phyloP scores from a whole-genome alignment of 202 grass and related monocot genomes.

The Digitaria exilis region DNA sequence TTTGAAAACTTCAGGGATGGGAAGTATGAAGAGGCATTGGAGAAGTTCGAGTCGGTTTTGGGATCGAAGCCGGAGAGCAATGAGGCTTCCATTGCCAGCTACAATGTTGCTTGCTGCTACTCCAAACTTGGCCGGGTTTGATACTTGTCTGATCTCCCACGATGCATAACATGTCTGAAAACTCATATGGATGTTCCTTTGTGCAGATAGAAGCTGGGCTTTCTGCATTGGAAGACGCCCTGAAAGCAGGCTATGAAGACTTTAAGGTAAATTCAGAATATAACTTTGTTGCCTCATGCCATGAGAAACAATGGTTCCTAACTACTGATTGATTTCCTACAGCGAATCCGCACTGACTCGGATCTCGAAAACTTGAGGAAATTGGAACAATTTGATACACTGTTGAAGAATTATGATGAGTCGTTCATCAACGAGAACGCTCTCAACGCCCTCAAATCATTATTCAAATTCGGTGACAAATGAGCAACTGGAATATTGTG shows the following conservation, averaged over 20 bases:
- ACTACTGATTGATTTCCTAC: slow-evolving; percentile 33
- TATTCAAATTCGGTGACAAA: slow-evolving; percentile 81
- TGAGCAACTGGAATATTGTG: slow-evolving; percentile 37
- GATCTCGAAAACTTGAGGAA: slow-evolving; percentile 78
- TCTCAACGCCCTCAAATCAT: slow-evolving; percentile 91
- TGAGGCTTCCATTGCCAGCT: slow-evolving; percentile 80
- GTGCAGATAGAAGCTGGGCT: slow-evolving; percentile 73
- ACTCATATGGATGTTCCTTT: slow-evolving; percentile 21
- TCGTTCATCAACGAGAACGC: slow-evolving; percentile 96
- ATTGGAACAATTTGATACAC: slow-evolving; percentile 52
- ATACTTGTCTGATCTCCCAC: neutral
- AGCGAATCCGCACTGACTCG: slow-evolving; percentile 78
- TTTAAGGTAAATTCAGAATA: slow-evolving; percentile 67
- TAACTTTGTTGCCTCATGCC: neutral
- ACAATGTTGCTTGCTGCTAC: slow-evolving; percentile 96
- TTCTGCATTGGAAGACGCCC: slow-evolving; percentile 90
- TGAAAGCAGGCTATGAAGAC: slow-evolving; percentile 85
- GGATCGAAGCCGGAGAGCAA: slow-evolving; percentile 73
- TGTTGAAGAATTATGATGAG: slow-evolving; percentile 93
- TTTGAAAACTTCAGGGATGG: slow-evolving; percentile 43
- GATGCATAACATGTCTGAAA: slow-evolving; percentile 1
- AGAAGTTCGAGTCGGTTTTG: slow-evolving; percentile 91
- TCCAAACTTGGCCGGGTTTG: slow-evolving; percentile 87
- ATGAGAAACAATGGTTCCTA: neutral
- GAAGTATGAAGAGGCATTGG: slow-evolving; percentile 88